Evolutionary conservation across 2,329 filamentous ascomycete genomes (phyloP).

Genomic region (Ilyonectria sp.): DNA sequence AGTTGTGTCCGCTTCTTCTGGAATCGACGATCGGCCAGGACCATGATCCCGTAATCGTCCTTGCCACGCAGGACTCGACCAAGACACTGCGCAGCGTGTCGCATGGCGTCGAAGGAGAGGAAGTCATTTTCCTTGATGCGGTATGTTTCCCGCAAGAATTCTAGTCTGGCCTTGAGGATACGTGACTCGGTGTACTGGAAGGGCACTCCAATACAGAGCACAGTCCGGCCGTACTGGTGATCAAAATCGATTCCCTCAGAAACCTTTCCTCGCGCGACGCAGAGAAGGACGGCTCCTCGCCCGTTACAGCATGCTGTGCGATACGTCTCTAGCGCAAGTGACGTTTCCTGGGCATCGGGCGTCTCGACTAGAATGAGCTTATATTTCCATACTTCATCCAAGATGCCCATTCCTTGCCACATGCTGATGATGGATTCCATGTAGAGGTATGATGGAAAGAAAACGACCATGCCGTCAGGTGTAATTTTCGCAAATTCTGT

Average conservation of each 20-base stretch:
- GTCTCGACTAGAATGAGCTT: slow-evolving; percentile 99
- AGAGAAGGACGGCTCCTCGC: slow-evolving; percentile 91
- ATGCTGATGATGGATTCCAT: slow-evolving; percentile 99
- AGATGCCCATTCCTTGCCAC: slow-evolving; percentile 99
- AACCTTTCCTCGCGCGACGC: slow-evolving; percentile 96
- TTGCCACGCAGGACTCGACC: slow-evolving; percentile 96
- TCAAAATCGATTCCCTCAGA: slow-evolving; percentile 99
- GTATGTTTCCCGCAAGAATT: slow-evolving; percentile 97
- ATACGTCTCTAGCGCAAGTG: slow-evolving; percentile 94
- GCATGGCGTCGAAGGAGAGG: slow-evolving; percentile 98
- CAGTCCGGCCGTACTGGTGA: slow-evolving; percentile 96
- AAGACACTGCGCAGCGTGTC: slow-evolving; percentile 96
- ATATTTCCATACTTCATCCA: slow-evolving; percentile 99
- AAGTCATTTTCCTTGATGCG: slow-evolving; percentile 98
- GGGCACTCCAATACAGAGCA: slow-evolving; percentile 95
- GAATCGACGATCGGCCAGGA: slow-evolving; percentile 93
- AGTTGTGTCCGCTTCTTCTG: slow-evolving; percentile 91
- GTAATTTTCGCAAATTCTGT: slow-evolving; percentile 97
- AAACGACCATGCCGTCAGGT: slow-evolving; percentile 97
- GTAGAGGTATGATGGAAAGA: slow-evolving; percentile 98
- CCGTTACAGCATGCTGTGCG: slow-evolving; percentile 98
- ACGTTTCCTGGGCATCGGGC: slow-evolving; percentile 96
- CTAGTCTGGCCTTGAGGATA: slow-evolving; percentile 93
- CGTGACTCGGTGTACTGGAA: slow-evolving; percentile 99
- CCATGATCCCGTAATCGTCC: slow-evolving; percentile 99